These are phyloP conservation scores for Paspalum vaginatum DNA, from an alignment of 176 grass and related monocot species.

Conservation along the genomic window DNA sequence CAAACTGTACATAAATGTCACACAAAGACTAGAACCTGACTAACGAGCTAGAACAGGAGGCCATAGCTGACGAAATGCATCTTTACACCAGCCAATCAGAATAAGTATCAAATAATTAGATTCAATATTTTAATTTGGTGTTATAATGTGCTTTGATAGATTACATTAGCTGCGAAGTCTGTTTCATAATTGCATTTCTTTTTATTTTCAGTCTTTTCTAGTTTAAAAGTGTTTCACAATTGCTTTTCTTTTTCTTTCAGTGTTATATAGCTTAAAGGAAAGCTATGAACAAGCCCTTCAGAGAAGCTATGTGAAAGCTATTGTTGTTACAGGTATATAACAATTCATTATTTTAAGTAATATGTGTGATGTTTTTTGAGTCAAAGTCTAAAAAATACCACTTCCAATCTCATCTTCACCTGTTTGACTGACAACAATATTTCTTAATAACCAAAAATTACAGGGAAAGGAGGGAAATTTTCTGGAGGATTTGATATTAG, in stretches of 20 bases:
- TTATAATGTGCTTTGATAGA: slow-evolving; percentile 12
- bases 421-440: not conserved
- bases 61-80: not conserved
- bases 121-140: not conserved
- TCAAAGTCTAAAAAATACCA: not conserved
- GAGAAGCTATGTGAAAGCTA: slow-evolving; percentile 90
- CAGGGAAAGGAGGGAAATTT: slow-evolving; percentile 80
- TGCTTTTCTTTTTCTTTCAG: slow-evolving; percentile 42
- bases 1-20: too few relatives aligned
- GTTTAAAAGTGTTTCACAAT: slow-evolving; percentile 55
- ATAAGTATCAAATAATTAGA: not conserved
- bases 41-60: too few relatives aligned
- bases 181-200: slow-evolving; percentile 16
- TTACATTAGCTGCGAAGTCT: not conserved
- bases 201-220: slow-evolving; percentile 57
- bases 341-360: slow-evolving; percentile 34
- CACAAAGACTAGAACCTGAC: too few relatives aligned
- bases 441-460: slow-evolving; percentile 28
- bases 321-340: slow-evolving; percentile 75
- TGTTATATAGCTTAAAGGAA: slow-evolving; percentile 70
- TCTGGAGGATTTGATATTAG: slow-evolving; percentile 92
- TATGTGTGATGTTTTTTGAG: slow-evolving; percentile 13
- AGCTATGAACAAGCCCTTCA: slow-evolving; percentile 76
- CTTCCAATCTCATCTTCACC: not conserved
- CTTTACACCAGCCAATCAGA: not conserved